Evolutionary conservation across 2,329 filamentous ascomycete genomes (phyloP).

Genomic region (Nothophoma quercina): DNA sequence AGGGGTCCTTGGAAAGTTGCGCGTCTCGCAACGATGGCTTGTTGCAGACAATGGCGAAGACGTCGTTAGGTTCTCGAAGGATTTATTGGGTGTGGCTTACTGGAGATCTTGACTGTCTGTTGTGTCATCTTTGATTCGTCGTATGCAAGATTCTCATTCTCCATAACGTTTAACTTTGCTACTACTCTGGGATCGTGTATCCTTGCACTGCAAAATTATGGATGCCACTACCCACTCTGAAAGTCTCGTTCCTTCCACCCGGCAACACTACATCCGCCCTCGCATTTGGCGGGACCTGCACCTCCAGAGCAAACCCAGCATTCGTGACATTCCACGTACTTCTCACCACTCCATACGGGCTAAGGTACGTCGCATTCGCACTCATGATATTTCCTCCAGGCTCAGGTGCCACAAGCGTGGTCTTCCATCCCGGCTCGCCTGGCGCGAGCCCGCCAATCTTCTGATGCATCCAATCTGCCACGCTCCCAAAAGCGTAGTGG

Average conservation of each 20-base stretch:
- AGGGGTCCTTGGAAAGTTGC: no score
- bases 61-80: no score
- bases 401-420: slow-evolving; percentile 44
- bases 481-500: slow-evolving; percentile 60
- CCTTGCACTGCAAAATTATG: neutral
- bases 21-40: no score
- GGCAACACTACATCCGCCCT: neutral
- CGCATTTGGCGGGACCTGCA: neutral
- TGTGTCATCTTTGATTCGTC: no score
- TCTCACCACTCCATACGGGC: slow-evolving; percentile 41
- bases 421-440: slow-evolving; percentile 51
- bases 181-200: neutral
- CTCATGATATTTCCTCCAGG: slow-evolving; percentile 43
- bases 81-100: no score
- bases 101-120: no score
- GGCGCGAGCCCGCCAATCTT: slow-evolving; percentile 49
- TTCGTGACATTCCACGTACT: slow-evolving; percentile 30
- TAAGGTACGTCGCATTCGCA: slow-evolving; percentile 40
- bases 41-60: no score
- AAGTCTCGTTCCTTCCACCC: neutral
- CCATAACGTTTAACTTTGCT: no score
- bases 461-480: slow-evolving; percentile 58
- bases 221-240: neutral
- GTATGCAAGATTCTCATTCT: no score
- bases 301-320: neutral